Percentiles rank a stretch among this genome's conserved stretches.
phyloP scores from a whole-genome alignment of 139 green algal species.

The Haematococcus sp. region DNA sequence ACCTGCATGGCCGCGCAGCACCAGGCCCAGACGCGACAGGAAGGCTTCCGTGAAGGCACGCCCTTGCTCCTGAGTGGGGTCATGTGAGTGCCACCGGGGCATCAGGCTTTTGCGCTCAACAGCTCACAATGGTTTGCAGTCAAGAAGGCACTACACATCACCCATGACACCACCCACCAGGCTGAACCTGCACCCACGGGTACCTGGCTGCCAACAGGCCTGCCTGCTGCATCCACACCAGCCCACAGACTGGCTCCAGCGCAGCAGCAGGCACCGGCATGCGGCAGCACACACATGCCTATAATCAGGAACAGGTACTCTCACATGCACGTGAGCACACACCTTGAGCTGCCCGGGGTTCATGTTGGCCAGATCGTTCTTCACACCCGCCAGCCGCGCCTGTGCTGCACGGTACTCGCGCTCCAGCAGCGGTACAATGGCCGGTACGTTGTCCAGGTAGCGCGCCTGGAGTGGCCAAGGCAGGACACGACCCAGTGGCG shows the following conservation, averaged over 20 bases:
- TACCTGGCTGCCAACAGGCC: too few species aligned
- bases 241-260: too few species aligned
- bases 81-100: too few species aligned
- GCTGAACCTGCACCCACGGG: too few species aligned
- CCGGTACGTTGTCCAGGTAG: constrained; percentile 90
- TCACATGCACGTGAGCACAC: neutral
- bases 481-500: too few species aligned
- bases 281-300: neutral
- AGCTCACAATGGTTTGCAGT: too few species aligned
- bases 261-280: too few species aligned
- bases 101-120: too few species aligned
- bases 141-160: too few species aligned
- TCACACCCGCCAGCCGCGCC: constrained; percentile 41
- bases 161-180: too few species aligned
- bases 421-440: constrained; percentile 91
- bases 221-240: too few species aligned
- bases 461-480: constrained; percentile 51
- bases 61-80: constrained; percentile 74
- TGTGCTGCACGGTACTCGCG: constrained; percentile 71
- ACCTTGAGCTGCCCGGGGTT: constrained; percentile 62
- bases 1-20: constrained; percentile 80
- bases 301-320: too few species aligned
- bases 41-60: constrained; percentile 80
- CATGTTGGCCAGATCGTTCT: constrained; percentile 58
- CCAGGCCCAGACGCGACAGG: constrained; percentile 72